Evolutionary conservation across 176 grass and related monocot species (phyloP), one percentile per base, ranked within the genome.

Genomic region (Eragrostis curvula): DNA sequence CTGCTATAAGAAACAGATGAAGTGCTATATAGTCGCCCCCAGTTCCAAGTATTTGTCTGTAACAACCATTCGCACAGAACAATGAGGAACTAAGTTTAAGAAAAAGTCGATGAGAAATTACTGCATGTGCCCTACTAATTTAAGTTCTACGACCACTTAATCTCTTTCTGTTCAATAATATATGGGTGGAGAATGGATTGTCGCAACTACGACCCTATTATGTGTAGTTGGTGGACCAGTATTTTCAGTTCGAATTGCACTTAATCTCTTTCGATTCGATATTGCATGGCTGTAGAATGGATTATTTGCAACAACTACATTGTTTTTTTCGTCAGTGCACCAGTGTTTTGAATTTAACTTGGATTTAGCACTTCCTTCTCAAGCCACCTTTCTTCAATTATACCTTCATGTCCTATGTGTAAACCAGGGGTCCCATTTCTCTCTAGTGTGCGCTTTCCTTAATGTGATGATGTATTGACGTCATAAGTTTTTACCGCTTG

Each of bases 401-500:
- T 36, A 60, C 51, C 21, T 66, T 60, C 45, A 60, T 48, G n/a
- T 76, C 46, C 56, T 9, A 27, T 68, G 29, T 32, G 12, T 83
- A 52, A 52, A 75, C 24, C 16, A 39, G 29, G 50, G 15, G 27
- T 30, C 3, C 59, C 39, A 65, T 60, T 82, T 36, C 8, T 83
- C 16, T 47, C 39, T 63, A 81, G 9, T 81, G 25, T 68, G 59
- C 25, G 2, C 17, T 36, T 8, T 48, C 68, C 39, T 30, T 30
- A 71, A 45, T 75, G 39, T 49, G 56, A 53, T 79, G 64, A 45
- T 68, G 39, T 49, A 46, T 44, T 79, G 58, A 71, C 18, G 2
- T 76, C 43, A 50, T 70, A 74, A 77, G 23, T 77, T 53, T 13
- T 78, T 83, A 40, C 39, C 40, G 45, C 58, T 78, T 77, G 11